Evolutionary conservation across 2,329 filamentous ascomycete species (phyloP), one percentile per base, ranked within the genome.

Genomic region (Tricladium varicosporioides): DNA sequence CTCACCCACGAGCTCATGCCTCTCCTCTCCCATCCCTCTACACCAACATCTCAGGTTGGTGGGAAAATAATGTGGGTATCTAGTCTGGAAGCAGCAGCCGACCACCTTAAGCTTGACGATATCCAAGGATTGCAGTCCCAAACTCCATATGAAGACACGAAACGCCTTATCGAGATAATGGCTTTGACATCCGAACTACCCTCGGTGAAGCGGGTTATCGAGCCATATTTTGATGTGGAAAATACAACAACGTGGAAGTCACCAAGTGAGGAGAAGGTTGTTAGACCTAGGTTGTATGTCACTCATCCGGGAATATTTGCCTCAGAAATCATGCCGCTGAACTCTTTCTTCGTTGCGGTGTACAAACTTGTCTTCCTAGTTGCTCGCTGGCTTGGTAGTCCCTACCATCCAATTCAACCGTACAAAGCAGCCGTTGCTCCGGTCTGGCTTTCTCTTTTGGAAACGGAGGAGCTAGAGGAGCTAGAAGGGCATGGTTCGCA

Each of bases 221-320:
- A 75, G 4, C 70, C 75, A 0, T 93, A 85, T 71, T 79, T 89
- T 55, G 73, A 76, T 2, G 58, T 69, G 10, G 64, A 70, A 32
- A 62, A 71, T 15, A 64, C 65, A 32, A 47, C 57, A 3, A 59
- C 60, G 50, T 49, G 47, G 56, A 13, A 43, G 60, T 22, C 11
- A 15, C 11, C 22, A 11, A 53, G 48, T 18, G 47, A 45, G 31
- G 16, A 49, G 9, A 53, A 53, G 2, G 46, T 67, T 5, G 62
- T 72, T n/a, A 73, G 68, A 19, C 88, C 91, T 0, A 81, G 79
- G 55, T 85, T 90, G 67, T 95, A 94, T 74, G 71, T 96, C 59
- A 80, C 86, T 0, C 94, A 99, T 70, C 94, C 94, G 0, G 94
- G 94, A 60, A 82, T 99, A 60, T 89, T 92, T 62, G 87, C 83